Evolutionary conservation across 2,329 filamentous ascomycete species (phyloP).

Genomic region (Aureobasidium pullulans): DNA sequence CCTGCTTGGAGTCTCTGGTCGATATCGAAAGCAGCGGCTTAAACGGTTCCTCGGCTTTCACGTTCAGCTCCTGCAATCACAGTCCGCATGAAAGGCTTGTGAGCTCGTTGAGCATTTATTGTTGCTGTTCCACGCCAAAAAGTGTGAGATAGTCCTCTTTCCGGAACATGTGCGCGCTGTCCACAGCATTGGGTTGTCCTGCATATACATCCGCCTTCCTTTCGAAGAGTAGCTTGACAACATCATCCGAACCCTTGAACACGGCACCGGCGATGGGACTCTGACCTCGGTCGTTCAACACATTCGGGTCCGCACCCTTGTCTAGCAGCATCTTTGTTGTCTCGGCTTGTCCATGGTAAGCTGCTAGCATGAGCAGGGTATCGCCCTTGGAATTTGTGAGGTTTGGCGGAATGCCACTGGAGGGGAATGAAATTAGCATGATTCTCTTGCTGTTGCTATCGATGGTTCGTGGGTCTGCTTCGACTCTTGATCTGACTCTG

Average conservation of each 20-base stretch:
- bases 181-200: slow-evolving; percentile 40
- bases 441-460: neutral
- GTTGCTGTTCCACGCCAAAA: slow-evolving; percentile 25
- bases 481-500: neutral
- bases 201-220: slow-evolving; percentile 33
- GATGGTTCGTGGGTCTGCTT: neutral
- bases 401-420: slow-evolving; percentile 55
- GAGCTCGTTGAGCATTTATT: neutral
- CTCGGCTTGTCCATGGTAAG: slow-evolving; percentile 59
- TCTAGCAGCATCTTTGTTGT: slow-evolving; percentile 55
- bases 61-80: neutral
- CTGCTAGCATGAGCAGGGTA: slow-evolving; percentile 66
- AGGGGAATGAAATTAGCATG: neutral
- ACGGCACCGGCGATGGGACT: slow-evolving; percentile 64
- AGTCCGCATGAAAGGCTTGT: neutral
- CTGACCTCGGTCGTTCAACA: slow-evolving; percentile 60
- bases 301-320: slow-evolving; percentile 59
- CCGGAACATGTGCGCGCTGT: slow-evolving; percentile 41
- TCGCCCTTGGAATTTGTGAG: slow-evolving; percentile 68
- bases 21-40: neutral
- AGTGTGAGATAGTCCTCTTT: slow-evolving; percentile 29
- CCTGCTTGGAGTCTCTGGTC: neutral
- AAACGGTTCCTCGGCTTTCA: neutral
- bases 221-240: slow-evolving; percentile 49
- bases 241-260: slow-evolving; percentile 61